phyloP scores from a whole-genome alignment of 495 filamentous ascomycete genomes.

The Podospora tetraspora region DNA sequence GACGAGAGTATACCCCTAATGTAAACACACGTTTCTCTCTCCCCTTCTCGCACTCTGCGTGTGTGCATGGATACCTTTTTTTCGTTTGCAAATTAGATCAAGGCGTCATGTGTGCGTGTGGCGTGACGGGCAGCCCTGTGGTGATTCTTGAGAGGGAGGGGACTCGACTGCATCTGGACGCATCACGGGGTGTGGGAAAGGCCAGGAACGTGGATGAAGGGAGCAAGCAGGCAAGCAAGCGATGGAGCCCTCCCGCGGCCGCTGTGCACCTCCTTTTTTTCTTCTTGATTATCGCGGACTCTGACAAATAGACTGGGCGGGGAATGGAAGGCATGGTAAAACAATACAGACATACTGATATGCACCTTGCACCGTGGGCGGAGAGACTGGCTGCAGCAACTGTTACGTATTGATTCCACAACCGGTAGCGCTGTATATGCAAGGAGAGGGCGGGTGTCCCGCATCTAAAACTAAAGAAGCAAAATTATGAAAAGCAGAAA shows the following conservation, averaged over 20 bases:
- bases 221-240: background rate
- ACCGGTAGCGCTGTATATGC: background rate
- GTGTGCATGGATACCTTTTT: background rate
- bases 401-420: background rate
- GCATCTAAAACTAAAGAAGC: background rate
- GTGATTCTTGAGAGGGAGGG: background rate
- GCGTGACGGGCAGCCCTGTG: background rate
- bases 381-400: background rate
- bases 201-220: background rate
- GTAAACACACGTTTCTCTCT: slow-evolving; percentile 13
- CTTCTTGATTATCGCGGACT: background rate
- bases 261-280: background rate
- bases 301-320: background rate
- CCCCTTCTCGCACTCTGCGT: background rate
- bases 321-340: background rate
- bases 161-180: background rate
- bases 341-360: background rate
- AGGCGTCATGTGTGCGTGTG: background rate
- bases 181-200: background rate
- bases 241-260: background rate
- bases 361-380: background rate
- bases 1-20: background rate
- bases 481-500: background rate
- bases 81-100: background rate
- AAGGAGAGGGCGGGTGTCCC: background rate